Base-by-base conservation (phyloP, 2,329 filamentous ascomycete species). In the Pyrenophora teres region DNA sequence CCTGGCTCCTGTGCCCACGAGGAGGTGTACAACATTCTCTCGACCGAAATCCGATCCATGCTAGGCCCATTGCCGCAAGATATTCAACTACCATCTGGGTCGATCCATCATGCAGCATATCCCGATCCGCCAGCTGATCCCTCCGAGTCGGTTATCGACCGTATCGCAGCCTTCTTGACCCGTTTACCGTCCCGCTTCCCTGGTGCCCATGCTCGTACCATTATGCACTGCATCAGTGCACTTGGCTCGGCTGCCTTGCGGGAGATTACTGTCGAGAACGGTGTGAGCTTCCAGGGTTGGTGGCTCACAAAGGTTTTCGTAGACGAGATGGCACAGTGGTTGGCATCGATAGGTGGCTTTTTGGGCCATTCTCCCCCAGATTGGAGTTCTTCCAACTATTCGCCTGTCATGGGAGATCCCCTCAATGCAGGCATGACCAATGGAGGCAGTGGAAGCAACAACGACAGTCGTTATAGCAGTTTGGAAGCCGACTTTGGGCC, bases 291-390 rank as follows among this genome's bases (percentile, higher is more conserved):
- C 67, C 88, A 89, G n/a, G 87, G 89, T 5, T 95, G 91, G 91
- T 94, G 90, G 90, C 89, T 97, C 51, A 92, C 92, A 3, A 96
- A 97, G 72, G 92, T 93, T 51, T 97, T 93, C 81, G 84, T 97
- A 45, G 92, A 97, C 67, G 93, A 97, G 76, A 95, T 96, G 90
- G 85, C 92, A 42, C 82, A 88, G 50, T 97, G 95, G 82, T 80
- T 96, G 61, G 91, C 90, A 0, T 91, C 95, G 65, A 87, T 92
- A 64, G 93, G 92, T 43, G 93, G 93, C 0, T 97, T 97, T 69
- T 86, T 97, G 78, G 80, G 80, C 27, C 78, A 80, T 36, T 58
- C 49, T n/a, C 63, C 74, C 2, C 76, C 65, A 6, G 62, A 63
- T 32, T 63, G 61, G 54, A 64, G 59, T 16, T 54, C 62, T 1